Percentiles rank a stretch among this genome's conserved stretches.
These are phyloP conservation scores for Miscanthus lutarioriparius DNA, from an alignment of 176 grass and related monocot species.

Conservation along the genomic window DNA sequence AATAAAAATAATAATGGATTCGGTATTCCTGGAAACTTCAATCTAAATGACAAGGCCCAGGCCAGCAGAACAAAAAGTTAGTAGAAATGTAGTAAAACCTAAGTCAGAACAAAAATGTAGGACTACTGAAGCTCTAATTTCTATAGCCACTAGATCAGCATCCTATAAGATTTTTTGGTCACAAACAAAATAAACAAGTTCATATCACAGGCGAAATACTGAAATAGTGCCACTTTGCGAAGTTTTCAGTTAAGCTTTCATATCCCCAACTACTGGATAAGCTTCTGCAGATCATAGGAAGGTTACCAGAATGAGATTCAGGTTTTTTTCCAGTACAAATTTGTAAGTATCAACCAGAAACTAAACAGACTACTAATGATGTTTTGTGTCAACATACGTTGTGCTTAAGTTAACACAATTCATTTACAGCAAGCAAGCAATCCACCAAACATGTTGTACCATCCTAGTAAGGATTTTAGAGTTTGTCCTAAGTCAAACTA, in stretches of 20 bases:
- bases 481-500: too few relatives aligned
- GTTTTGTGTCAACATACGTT: background rate
- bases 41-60: too few relatives aligned
- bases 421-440: constrained; percentile 5
- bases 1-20: too few relatives aligned
- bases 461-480: background rate
- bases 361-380: constrained; percentile 3
- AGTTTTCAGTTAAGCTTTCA: background rate
- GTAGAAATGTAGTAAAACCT: background rate
- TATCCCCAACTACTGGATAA: background rate
- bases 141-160: background rate
- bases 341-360: background rate
- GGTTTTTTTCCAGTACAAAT: too few relatives aligned
- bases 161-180: background rate
- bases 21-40: too few relatives aligned
- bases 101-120: background rate
- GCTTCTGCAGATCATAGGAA: background rate
- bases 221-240: background rate
- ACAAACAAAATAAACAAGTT: background rate
- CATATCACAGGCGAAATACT: background rate
- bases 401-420: constrained; percentile 12
- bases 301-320: background rate
- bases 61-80: too few relatives aligned
- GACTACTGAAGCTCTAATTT: background rate
- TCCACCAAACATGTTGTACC: background rate